Evolutionary conservation across 2,329 filamentous ascomycete species (phyloP), one percentile per base, ranked within the genome.

Genomic region (Daldinia sp.): DNA sequence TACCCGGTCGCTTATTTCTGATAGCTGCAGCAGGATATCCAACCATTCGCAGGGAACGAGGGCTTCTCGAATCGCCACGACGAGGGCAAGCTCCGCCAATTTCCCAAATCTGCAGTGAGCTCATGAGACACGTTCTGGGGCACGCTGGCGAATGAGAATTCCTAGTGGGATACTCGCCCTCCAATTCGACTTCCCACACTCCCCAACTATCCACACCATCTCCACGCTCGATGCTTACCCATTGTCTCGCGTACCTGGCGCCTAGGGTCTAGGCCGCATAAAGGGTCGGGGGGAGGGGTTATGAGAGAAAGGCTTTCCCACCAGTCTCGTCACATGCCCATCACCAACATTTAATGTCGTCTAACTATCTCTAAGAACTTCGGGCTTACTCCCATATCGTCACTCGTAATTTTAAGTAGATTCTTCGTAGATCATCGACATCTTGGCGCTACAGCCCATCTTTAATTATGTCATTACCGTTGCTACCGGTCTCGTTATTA

Each of bases 181-280:
- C 64, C 57, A 55, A 68, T 64, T 69, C 58, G 61, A 43, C 63
- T 43, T 69, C 58, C 49, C 55, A 48, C 30, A 43, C 58, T 6
- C 50, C 35, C 48, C n/a, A n/a, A n/a, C n/a, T n/a, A n/a, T n/a
- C 54, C 67, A 64, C 64, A 63, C 64, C 64, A 61, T 64, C 60
- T 61, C 67, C 53, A 64, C 61, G 58, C 47, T 63, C 51, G n/a
- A 59, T 65, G 67, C 64, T 70, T 68, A 66, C 58, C 61, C 58
- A 56, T 68, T 51, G 63, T 67, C 61, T 66, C 61, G 62, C 65
- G 68, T 69, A 61, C 67, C 68, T 70, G 63, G 61, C 61, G 61
- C 50, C 66, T 65, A 67, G 62, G 58, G 34, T 58, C 47, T 47
- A 41, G 64, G 64, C 52, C 61, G 61, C 61, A 67, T 64, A 56